Conservation (phyloP, 805 yeast genomes). For the Lachancea lanzarotensis region DNA sequence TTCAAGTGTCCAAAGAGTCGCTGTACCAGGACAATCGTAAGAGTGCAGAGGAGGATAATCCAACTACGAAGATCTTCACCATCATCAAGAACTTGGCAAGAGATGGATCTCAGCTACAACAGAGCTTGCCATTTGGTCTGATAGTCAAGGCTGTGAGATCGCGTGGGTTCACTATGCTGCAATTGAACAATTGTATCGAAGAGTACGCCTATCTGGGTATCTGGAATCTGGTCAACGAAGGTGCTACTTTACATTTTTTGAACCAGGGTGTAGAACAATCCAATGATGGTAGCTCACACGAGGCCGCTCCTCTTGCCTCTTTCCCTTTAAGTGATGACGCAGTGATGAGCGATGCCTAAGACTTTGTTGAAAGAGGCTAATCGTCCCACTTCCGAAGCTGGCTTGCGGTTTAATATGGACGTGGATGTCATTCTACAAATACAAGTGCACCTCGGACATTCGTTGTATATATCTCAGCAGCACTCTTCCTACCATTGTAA, state of each 20-base stretch:
- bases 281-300: constrained; percentile 2
- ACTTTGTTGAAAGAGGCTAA: not conserved
- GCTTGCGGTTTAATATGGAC: constrained; percentile 6
- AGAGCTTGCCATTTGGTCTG: constrained; percentile 37
- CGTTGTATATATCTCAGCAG: not conserved
- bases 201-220: constrained; percentile 68
- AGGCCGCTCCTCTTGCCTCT: not conserved
- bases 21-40: constrained; percentile 49
- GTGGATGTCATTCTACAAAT: not conserved
- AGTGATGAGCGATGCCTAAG: constrained; percentile 4
- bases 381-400: constrained; percentile 6
- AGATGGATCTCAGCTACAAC: constrained; percentile 31
- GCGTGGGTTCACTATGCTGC: constrained; percentile 77
- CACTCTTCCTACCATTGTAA: not conserved
- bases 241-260: constrained; percentile 53
- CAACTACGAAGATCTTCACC: constrained; percentile 63
- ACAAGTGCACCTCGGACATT: too few relatives aligned
- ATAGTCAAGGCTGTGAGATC: constrained; percentile 62
- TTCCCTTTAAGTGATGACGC: not conserved
- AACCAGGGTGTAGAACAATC: constrained; percentile 28
- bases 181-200: constrained; percentile 65
- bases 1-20: constrained; percentile 82
- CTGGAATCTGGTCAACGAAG: constrained; percentile 72
- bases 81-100: constrained; percentile 56
- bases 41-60: constrained; percentile 55